phyloP scores from a whole-genome alignment of 495 filamentous ascomycete genomes.

The Neurospora sp. region DNA sequence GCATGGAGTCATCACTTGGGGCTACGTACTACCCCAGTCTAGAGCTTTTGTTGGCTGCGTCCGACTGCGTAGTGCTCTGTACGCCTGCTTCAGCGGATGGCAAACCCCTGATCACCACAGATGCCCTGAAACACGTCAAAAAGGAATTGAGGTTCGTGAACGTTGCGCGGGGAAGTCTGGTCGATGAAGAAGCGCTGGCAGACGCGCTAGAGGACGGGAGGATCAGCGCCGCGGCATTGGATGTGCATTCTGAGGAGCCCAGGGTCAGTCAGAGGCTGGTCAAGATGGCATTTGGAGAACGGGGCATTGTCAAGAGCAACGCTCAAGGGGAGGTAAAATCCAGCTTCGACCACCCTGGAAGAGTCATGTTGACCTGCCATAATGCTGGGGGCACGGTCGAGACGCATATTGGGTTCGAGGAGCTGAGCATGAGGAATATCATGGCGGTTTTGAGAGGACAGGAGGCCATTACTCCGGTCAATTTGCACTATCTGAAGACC shows the following conservation, averaged over 20 bases:
- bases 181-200: constrained; percentile 60
- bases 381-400: constrained; percentile 66
- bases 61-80: constrained; percentile 60
- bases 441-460: constrained; percentile 44
- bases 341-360: constrained; percentile 5
- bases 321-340: constrained; percentile 6
- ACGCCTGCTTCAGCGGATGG: constrained; percentile 51
- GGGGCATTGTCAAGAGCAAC: not conserved
- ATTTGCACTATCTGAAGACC: constrained; percentile 41
- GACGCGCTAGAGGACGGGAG: constrained; percentile 47
- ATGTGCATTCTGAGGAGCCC: constrained; percentile 58
- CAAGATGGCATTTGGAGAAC: constrained; percentile 23
- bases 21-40: constrained; percentile 45
- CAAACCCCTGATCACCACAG: constrained; percentile 41
- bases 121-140: constrained; percentile 43
- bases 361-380: constrained; percentile 55
- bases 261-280: constrained; percentile 36
- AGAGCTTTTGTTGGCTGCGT: constrained; percentile 39
- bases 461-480: constrained; percentile 54
- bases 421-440: constrained; percentile 63
- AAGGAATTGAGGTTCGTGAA: constrained; percentile 56
- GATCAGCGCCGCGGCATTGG: constrained; percentile 49
- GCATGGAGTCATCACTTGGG: constrained; percentile 30
- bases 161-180: constrained; percentile 58
- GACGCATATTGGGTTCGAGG: constrained; percentile 63